These are phyloP conservation scores for Rhizoclosmatium sp. DNA, from an alignment of 192 early-diverging fungal genomes.

Conservation along the genomic window DNA sequence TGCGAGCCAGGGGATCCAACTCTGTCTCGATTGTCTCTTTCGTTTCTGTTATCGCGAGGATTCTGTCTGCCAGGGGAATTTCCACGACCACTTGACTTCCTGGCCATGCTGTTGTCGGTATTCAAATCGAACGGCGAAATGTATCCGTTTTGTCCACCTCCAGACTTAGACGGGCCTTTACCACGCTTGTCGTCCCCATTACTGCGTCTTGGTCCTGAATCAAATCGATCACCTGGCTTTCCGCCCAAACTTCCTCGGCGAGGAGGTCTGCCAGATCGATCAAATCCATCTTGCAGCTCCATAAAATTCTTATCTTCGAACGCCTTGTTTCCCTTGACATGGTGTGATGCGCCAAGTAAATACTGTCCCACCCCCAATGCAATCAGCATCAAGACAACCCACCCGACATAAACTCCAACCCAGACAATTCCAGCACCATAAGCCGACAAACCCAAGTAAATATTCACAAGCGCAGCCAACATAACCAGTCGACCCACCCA, in stretches of 20 bases:
- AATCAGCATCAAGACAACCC: constrained; percentile 18
- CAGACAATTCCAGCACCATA: constrained; percentile 2
- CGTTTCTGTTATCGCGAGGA: not conserved
- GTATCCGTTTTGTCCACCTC: not conserved
- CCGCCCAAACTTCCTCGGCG: not conserved
- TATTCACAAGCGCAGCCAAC: constrained; percentile 45
- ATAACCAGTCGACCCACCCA: constrained; percentile 50
- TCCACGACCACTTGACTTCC: not conserved
- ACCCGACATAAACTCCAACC: constrained; percentile 2
- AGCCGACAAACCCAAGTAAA: constrained; percentile 42
- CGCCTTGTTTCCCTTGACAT: constrained; percentile 1
- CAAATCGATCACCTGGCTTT: not conserved
- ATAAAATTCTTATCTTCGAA: not conserved
- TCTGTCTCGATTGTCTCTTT: not conserved
- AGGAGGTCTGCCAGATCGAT: not conserved
- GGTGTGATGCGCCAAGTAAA: constrained; percentile 6
- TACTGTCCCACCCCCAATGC: constrained; percentile 8
- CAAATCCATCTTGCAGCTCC: not conserved
- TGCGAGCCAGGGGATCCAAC: not conserved
- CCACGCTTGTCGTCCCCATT: not conserved
- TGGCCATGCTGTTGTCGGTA: not conserved
- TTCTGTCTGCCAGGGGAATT: not conserved
- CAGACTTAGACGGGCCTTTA: not conserved
- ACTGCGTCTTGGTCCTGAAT: not conserved
- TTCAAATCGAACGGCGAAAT: not conserved